phyloP scores from a whole-genome alignment of 1,284 basidiomycete species.

The Ustilago curta region DNA sequence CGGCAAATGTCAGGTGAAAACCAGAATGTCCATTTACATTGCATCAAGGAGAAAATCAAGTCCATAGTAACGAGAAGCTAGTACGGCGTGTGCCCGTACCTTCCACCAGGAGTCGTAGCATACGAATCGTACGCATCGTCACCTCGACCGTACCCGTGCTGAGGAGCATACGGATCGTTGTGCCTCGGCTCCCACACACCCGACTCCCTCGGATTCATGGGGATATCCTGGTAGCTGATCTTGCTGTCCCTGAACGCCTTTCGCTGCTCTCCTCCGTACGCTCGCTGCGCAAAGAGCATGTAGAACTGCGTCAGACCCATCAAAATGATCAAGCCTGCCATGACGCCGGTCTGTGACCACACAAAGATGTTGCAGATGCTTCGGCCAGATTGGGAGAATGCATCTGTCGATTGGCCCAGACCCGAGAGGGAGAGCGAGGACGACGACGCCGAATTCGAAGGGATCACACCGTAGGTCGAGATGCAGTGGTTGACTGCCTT shows the following conservation, averaged over 20 bases:
- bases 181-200: constrained; percentile 53
- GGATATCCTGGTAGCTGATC: constrained; percentile 47
- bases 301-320: constrained; percentile 67
- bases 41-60: constrained; percentile 5
- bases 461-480: constrained; percentile 46
- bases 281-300: constrained; percentile 64
- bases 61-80: constrained; percentile 1
- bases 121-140: constrained; percentile 34
- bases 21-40: constrained; percentile 21
- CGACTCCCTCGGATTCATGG: constrained; percentile 56
- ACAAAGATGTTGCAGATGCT: constrained; percentile 65
- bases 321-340: constrained; percentile 61
- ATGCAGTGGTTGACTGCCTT: constrained; percentile 51
- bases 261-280: constrained; percentile 63
- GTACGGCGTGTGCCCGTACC: constrained; percentile 25
- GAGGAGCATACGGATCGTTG: constrained; percentile 25
- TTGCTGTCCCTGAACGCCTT: constrained; percentile 38
- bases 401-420: constrained; percentile 25
- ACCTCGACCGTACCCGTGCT: constrained; percentile 5
- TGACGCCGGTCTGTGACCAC: constrained; percentile 66
- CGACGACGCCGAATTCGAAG: constrained; percentile 16
- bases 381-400: constrained; percentile 28
- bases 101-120: constrained; percentile 29
- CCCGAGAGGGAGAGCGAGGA: constrained; percentile 21
- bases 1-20: neutral